Base-by-base conservation (phyloP, 257 asterid species). In the Pogostemon cablin region DNA sequence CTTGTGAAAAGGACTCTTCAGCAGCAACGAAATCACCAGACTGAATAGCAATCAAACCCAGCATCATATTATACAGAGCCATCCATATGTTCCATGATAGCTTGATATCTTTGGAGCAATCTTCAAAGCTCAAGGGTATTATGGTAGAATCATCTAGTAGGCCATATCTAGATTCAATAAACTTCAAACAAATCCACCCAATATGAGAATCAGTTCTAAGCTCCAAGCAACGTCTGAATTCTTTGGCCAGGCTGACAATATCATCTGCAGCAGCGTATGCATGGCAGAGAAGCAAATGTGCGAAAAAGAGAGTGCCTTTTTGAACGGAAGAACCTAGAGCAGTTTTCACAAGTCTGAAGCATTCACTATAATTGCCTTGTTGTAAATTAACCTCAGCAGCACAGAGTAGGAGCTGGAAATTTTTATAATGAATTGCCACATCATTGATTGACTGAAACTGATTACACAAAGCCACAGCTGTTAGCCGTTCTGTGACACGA, bases 331-430 rank as follows among this genome's bases (percentile, higher is more conserved):
- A 79, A 49, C 75, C 65, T 64, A 83, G 79, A 75, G 97, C 96
- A 62, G 72, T 72, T 76, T 74, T 82, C 63, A 87, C 89, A 71
- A 81, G 84, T 77, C 75, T 82, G 48, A 87, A 73, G 83, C 96
- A 89, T 73, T 86, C 86, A 25, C 70, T 65, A 65, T 53, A 70
- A 77, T 93, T 82, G 72, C 91, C 91, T 78, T 66, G 76, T 72
- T 86, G 99, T 82, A 93, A 83, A 78, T 84, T 77, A 80, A 87
- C 83, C 87, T 93, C 98, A 10, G 96, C 90, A 73, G 95, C 87
- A 77, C 96, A 87, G 71, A 93, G 96, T 40, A 84, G 84, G 78
- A 93, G 92, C 86, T 82, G 97, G 79, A 87, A 90, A 67, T 68
- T 74, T 72, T 87, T 87, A 78, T 89, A 87, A 53, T 81, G 88